phyloP scores from a whole-genome alignment of 192 early-diverging fungal species.

The Backusella parvicylindrica region DNA sequence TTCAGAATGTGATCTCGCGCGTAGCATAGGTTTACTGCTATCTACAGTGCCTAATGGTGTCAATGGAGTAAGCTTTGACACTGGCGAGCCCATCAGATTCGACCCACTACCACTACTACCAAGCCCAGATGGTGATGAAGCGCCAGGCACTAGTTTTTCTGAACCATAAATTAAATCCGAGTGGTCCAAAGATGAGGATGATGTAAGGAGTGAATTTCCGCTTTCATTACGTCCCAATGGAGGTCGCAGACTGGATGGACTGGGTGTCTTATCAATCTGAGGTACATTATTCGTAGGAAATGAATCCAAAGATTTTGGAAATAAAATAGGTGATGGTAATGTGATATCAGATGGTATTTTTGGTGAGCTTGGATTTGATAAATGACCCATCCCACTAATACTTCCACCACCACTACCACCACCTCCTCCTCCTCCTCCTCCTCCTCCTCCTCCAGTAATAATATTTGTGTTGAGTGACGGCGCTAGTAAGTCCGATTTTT shows the following conservation, averaged over 20 bases:
- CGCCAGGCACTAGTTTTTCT: constrained; percentile 11
- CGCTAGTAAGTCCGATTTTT: not conserved
- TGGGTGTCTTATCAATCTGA: not conserved
- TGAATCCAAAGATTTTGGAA: not conserved
- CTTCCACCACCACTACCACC: no score
- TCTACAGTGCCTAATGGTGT: constrained; percentile 3
- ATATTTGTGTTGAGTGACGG: not conserved
- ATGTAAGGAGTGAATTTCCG: not conserved
- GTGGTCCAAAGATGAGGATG: not conserved
- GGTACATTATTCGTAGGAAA: not conserved
- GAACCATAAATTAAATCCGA: not conserved
- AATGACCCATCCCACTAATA: not conserved
- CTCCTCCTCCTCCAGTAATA: not conserved
- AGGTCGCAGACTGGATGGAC: not conserved
- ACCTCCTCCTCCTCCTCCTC: no score
- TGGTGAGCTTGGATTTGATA: not conserved
- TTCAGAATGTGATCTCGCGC: constrained; percentile 24
- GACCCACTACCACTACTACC: not conserved
- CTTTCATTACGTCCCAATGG: not conserved
- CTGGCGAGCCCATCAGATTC: not conserved
- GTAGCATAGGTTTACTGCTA: constrained; percentile 7
- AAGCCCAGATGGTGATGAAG: not conserved
- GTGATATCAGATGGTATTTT: not conserved
- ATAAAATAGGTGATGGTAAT: not conserved
- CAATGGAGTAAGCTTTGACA: constrained; percentile 9